Evolutionary conservation across 306 rosid species (phyloP).

Genomic region (Medicago ruthenica): DNA sequence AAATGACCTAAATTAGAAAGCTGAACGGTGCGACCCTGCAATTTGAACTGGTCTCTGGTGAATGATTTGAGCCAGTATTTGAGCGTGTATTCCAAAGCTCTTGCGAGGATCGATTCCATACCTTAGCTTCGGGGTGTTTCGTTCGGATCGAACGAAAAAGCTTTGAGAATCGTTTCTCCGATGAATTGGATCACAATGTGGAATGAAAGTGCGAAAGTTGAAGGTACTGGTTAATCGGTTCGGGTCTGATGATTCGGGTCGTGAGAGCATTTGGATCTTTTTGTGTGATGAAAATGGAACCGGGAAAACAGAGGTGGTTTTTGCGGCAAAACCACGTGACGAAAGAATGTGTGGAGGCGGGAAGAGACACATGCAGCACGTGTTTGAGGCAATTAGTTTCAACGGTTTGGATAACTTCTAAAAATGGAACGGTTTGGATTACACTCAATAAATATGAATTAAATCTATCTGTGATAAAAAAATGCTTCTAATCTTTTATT

Average conservation of each 20-base stretch:
- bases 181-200: constrained; percentile 21
- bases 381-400: constrained; percentile 17
- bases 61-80: constrained; percentile 95
- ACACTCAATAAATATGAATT: too few species aligned
- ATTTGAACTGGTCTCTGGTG: constrained; percentile 92
- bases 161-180: neutral
- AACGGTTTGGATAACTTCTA: too few species aligned
- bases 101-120: constrained; percentile 89
- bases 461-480: too few species aligned
- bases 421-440: too few species aligned
- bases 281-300: constrained; percentile 12
- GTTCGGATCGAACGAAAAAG: constrained; percentile 26
- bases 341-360: constrained; percentile 1
- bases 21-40: constrained; percentile 89
- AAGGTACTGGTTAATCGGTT: constrained; percentile 20
- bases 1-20: constrained; percentile 80
- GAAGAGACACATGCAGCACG: constrained; percentile 38
- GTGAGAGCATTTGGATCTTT: constrained; percentile 16
- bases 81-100: constrained; percentile 89
- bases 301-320: constrained; percentile 30
- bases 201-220: neutral
- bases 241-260: constrained; percentile 29
- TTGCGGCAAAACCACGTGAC: constrained; percentile 35
- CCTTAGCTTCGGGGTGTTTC: constrained; percentile 15
- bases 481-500: too few species aligned